Percentiles rank a stretch among this genome's conserved stretches.
Evolutionary conservation across 371 early-diverging fungal genomes (phyloP).

Genomic region (Zopfochytrium polystomum): DNA sequence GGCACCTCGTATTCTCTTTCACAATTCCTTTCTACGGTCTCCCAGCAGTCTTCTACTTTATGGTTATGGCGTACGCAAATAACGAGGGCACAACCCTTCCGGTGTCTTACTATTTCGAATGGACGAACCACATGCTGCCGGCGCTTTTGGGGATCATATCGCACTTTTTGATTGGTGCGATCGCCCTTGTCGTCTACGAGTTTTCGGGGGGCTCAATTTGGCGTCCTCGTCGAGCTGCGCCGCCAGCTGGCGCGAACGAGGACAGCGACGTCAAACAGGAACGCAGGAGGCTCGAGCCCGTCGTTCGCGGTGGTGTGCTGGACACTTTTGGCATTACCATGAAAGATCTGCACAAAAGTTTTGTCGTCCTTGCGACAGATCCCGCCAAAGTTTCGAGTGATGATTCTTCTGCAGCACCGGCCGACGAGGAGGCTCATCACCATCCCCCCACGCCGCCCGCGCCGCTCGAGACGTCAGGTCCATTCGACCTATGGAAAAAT

Average conservation of each 20-base stretch:
- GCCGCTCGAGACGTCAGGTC: not conserved
- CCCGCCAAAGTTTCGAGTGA: not conserved
- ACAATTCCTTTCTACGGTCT: conserved; percentile 23
- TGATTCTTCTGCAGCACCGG: no score
- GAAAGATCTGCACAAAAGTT: not conserved
- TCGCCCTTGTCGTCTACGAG: not conserved
- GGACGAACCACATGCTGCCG: conserved; percentile 15
- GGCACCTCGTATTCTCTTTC: conserved; percentile 16
- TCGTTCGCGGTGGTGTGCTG: not conserved
- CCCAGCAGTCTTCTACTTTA: conserved; percentile 17
- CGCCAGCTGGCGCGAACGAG: conserved; percentile 6
- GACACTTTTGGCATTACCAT: conserved; percentile 8
- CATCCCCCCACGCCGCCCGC: no score
- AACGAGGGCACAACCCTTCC: conserved; percentile 8
- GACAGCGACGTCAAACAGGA: not conserved
- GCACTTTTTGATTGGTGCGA: not conserved
- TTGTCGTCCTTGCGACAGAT: not conserved
- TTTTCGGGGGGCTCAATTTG: no score
- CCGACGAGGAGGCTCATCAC: no score
- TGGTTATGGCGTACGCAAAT: conserved; percentile 3
- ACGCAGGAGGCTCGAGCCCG: not conserved
- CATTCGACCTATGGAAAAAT: conserved; percentile 9
- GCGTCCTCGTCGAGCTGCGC: not conserved
- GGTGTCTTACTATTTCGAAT: conserved; percentile 12
- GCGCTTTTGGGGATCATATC: conserved; percentile 12